Evolutionary conservation across 2,329 filamentous ascomycete genomes (phyloP), one percentile per base, ranked within the genome.

Genomic region (Xylogone sp.): DNA sequence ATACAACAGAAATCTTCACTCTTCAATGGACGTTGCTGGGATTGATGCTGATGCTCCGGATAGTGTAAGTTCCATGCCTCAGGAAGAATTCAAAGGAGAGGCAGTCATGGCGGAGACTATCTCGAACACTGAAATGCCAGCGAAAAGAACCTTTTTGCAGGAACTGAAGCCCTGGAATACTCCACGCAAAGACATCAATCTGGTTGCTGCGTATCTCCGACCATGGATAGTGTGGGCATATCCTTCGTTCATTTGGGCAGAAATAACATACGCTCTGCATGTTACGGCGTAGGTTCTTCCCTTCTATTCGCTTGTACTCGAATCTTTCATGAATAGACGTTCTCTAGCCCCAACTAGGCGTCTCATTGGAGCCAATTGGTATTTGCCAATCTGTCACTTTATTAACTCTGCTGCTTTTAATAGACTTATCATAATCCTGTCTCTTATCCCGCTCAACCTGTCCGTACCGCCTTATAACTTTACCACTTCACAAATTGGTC

Each of bases 401-500:
- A n/a, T n/a, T n/a, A n/a, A n/a, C n/a, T n/a, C n/a, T n/a, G n/a
- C n/a, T n/a, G n/a, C n/a, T n/a, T n/a, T n/a, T n/a, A n/a, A n/a
- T 46, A n/a, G 42, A 20, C 13, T 42, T 27, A 13, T 34, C 16
- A 45, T 51, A 20, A 43, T 31, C 7, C 8, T 31, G 27, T 8
- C 27, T 7, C 8, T 13, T 13, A 31, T 13, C 13, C 27, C 27
- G 8, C 7, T 31, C 27, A 8, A 31, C 27, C 13, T 31, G 13
- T 8, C 8, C 27, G 13, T 8, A 18, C 51, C 51, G 20, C 51
- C 51, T n/a, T 49, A 53, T 21, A 42, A 27, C 16, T 53, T 53
- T 21, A 29, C n/a, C 13, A 12, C 51, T 19, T 43, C 43, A 2
- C 34, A 44, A 13, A 31, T 24, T 10, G 73, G 73, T 48, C 65